phyloP scores from a whole-genome alignment of 768 basidiomycete genomes.

The Pisolithus albus region DNA sequence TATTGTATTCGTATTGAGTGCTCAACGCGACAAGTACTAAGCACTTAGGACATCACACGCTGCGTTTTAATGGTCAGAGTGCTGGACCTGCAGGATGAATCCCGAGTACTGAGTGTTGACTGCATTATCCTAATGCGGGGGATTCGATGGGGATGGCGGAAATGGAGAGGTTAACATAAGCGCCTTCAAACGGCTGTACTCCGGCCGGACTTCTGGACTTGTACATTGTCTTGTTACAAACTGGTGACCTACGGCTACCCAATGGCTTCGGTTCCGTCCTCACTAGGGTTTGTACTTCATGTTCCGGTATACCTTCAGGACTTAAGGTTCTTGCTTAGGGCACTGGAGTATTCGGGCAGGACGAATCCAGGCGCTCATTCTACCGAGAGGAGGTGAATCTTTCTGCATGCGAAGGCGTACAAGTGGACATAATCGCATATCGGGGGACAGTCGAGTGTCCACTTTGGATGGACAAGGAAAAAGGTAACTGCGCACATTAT shows the following conservation, averaged over 20 bases:
- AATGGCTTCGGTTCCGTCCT: slow-evolving; percentile 34
- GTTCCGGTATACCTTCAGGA: accelerated
- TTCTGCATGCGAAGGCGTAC: neutral
- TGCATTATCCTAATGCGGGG: too few relatives aligned
- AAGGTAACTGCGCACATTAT: neutral
- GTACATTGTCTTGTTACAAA: too few relatives aligned
- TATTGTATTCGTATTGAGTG: too few relatives aligned
- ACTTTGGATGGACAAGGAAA: slow-evolving; percentile 5
- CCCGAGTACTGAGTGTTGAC: too few relatives aligned
- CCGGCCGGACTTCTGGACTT: too few relatives aligned
- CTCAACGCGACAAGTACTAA: too few relatives aligned
- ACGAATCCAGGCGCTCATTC: neutral
- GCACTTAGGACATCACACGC: too few relatives aligned
- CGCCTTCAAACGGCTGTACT: too few relatives aligned
- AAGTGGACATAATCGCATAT: neutral
- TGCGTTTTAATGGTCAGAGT: too few relatives aligned
- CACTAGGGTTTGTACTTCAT: slow-evolving; percentile 22
- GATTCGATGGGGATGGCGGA: too few relatives aligned
- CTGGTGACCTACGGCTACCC: slow-evolving; percentile 13
- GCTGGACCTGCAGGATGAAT: too few relatives aligned
- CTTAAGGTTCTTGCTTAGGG: slow-evolving; percentile 15
- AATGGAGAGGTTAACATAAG: too few relatives aligned
- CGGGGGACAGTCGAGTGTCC: slow-evolving; percentile 3
- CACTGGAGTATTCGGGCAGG: slow-evolving; percentile 3
- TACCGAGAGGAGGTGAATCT: neutral